Percentiles rank a stretch among this genome's conserved stretches.
phyloP scores from a whole-genome alignment of 441 rosid genomes.

The Lagerstroemia fauriei region DNA sequence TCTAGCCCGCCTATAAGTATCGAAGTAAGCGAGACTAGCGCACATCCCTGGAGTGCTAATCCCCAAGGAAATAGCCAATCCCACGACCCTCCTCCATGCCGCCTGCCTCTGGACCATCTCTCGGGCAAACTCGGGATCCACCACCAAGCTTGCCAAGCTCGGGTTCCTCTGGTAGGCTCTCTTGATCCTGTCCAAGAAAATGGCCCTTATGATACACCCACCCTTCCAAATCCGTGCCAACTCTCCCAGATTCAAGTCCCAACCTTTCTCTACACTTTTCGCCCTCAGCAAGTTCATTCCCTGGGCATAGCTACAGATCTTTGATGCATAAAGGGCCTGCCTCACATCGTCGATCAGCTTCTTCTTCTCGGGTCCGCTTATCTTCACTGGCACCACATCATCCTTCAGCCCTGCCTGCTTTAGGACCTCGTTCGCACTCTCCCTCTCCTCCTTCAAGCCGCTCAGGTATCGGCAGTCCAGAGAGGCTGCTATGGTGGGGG shows the following conservation, averaged over 20 bases:
- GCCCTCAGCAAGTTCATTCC: conserved; percentile 93
- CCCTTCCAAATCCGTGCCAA: conserved; percentile 97
- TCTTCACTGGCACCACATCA: conserved; percentile 43
- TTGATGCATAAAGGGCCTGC: conserved; percentile 84
- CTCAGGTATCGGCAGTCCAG: conserved; percentile 84
- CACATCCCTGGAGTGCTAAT: conserved; percentile 96
- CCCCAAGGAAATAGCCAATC: conserved; percentile 77
- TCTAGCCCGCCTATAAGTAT: conserved; percentile 86
- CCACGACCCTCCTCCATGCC: conserved; percentile 95
- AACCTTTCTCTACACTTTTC: conserved; percentile 68
- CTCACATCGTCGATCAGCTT: conserved; percentile 89
- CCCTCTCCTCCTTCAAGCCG: conserved; percentile 88
- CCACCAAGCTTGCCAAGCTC: conserved; percentile 74
- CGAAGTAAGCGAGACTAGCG: conserved; percentile 86
- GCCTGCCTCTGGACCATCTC: conserved; percentile 98
- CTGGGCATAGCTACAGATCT: conserved; percentile 89
- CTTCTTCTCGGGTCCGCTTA: conserved; percentile 65
- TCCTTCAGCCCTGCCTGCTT: conserved; percentile 77
- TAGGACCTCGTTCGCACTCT: conserved; percentile 56
- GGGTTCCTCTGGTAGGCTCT: conserved; percentile 87
- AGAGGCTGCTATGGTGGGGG: conserved; percentile 90
- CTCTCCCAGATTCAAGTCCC: conserved; percentile 82
- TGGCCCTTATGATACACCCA: conserved; percentile 89
- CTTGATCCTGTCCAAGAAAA: conserved; percentile 92
- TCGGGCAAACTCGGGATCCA: conserved; percentile 86